phyloP scores from a whole-genome alignment of 805 yeast genomes.

The Candida nemodendra region DNA sequence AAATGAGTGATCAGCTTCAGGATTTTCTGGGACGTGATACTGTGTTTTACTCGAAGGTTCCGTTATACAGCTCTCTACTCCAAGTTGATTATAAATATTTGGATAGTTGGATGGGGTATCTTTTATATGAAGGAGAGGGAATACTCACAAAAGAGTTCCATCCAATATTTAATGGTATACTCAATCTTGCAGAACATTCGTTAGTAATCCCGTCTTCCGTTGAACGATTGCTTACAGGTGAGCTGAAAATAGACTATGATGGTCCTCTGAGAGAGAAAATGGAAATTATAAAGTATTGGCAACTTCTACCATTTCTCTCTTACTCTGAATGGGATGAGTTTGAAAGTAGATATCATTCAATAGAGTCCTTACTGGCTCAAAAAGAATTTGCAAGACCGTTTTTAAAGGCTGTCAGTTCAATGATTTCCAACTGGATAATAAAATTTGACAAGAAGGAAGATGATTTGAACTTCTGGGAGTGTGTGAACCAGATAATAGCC shows the following conservation, averaged over 20 bases:
- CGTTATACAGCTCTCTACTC: constrained; percentile 12
- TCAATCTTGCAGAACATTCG: constrained; percentile 11
- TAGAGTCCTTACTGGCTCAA: constrained; percentile 7
- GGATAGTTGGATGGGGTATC: constrained; percentile 16
- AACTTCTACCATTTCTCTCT: constrained; percentile 14
- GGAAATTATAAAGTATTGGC: constrained; percentile 14
- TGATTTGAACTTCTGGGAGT: constrained; percentile 12
- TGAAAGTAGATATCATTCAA: constrained; percentile 1
- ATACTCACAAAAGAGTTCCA: constrained; percentile 7
- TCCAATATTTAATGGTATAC: constrained; percentile 14
- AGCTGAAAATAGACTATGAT: constrained; percentile 2
- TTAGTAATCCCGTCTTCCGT: constrained; percentile 7
- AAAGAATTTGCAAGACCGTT: constrained; percentile 1
- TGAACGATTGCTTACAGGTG: constrained; percentile 4
- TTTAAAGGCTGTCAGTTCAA: constrained; percentile 4
- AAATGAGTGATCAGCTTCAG: constrained; percentile 1
- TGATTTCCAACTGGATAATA: constrained; percentile 18
- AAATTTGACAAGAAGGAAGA: background rate
- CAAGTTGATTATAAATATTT: constrained; percentile 11
- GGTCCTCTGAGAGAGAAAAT: constrained; percentile 4
- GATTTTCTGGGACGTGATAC: constrained; percentile 7
- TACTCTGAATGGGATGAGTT: constrained; percentile 17
- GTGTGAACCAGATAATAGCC: constrained; percentile 17
- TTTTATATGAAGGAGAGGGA: constrained; percentile 4
- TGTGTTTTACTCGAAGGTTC: constrained; percentile 11